Evolutionary conservation across 164 flowering plant species (phyloP), one percentile per base, ranked within the genome.

Genomic region (Macadamia integrifolia): DNA sequence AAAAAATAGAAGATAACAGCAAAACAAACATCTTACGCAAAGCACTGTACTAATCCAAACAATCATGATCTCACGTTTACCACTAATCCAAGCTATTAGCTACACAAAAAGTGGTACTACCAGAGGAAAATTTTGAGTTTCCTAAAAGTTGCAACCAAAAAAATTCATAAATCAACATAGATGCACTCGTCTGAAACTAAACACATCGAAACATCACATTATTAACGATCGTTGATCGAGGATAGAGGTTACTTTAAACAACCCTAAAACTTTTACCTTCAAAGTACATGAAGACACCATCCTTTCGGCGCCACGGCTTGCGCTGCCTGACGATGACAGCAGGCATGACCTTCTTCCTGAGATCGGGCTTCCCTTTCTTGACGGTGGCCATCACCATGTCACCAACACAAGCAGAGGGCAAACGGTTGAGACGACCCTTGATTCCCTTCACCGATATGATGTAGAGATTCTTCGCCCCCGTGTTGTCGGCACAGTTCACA

Each of bases 321-420:
- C 93, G 82, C 80, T 88, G 91, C 75, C 93, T 76, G 6, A 88
- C 91, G 53, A 88, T 87, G 75, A 88, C 91, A 11, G 91, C 93
- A 1, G 93, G 93, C 87, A 88, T 83, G 65, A 88, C 94, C 80
- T 88, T 88, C 83, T 88, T 87, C 74, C 91, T 75, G 67, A 87
- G 84, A 74, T 88, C 94, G 40, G 94, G 94, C 81, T 89, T 89
- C 15, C 91, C 94, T 52, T 87, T 89, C 85, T 89, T 89, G 18
- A 88, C 91, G 14, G 94, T 88, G 49, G 90, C 90, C 93, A 88
- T 88, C 46, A 88, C 91, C 93, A 87, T 88, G 67, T 88, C 91
- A 0, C 93, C 93, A 6, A 88, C 89, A 66, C 93, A 88, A 49
- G 91, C 93, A 32, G 89, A 88, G 0, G 93, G 93, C 73, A 88